These are phyloP conservation scores for Phanerodontia chrysosporium DNA, from an alignment of 768 basidiomycete species.

Conservation along the genomic window DNA sequence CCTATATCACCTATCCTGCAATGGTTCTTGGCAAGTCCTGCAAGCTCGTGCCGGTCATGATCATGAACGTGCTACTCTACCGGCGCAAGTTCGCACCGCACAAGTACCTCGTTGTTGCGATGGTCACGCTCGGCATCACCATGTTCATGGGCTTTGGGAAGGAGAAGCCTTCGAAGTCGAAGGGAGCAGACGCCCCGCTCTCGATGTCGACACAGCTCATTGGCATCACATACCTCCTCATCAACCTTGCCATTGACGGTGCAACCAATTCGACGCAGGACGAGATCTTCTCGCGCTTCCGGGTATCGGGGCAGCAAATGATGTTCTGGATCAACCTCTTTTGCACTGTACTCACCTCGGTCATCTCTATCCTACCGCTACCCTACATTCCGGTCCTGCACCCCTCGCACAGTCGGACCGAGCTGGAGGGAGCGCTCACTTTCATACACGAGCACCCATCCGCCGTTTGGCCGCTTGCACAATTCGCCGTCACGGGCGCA, in stretches of 20 bases:
- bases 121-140: constrained; percentile 89
- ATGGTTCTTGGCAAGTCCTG: constrained; percentile 99
- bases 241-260: constrained; percentile 91
- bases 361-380: constrained; percentile 70
- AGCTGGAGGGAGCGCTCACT: constrained; percentile 61
- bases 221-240: constrained; percentile 69
- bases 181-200: constrained; percentile 32
- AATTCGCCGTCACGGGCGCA: constrained; percentile 88
- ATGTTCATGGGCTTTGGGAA: constrained; percentile 90
- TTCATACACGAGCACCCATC: constrained; percentile 80
- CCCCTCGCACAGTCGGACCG: constrained; percentile 58
- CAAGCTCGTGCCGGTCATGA: constrained; percentile 97
- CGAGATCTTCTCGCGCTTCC: constrained; percentile 82
- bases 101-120: constrained; percentile 93
- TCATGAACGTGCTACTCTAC: constrained; percentile 96
- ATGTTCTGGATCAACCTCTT: constrained; percentile 97
- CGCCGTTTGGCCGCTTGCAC: constrained; percentile 65
- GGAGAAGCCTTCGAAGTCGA: constrained; percentile 41
- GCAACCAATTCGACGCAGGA: constrained; percentile 95
- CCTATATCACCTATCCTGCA: constrained; percentile 96
- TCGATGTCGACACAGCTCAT: constrained; percentile 57
- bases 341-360: constrained; percentile 67
- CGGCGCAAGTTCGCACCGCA: constrained; percentile 88
- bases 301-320: constrained; percentile 90
- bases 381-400: constrained; percentile 82